Evolutionary conservation across 805 yeast genomes (phyloP).

Genomic region (Ogataea paraovalis): DNA sequence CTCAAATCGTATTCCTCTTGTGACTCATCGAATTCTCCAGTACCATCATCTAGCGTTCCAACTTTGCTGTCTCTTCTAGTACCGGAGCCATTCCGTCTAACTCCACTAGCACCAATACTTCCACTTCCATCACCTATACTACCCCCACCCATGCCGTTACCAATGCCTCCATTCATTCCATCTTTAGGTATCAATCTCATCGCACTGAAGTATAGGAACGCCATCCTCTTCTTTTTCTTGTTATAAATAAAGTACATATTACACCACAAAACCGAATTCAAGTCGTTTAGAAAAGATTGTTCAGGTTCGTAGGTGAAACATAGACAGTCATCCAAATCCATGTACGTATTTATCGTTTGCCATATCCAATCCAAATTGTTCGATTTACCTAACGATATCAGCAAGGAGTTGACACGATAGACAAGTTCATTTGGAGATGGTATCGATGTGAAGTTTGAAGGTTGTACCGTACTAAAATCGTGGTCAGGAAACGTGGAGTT

Average conservation of each 20-base stretch:
- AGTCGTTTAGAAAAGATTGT: constrained; percentile 63
- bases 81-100: not conserved
- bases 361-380: constrained; percentile 66
- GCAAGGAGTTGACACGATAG: constrained; percentile 69
- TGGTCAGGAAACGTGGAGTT: constrained; percentile 95
- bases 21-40: constrained; percentile 26
- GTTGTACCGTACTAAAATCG: constrained; percentile 84
- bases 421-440: constrained; percentile 46
- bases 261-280: constrained; percentile 62
- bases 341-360: constrained; percentile 82
- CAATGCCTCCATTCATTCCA: constrained; percentile 11
- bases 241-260: constrained; percentile 89
- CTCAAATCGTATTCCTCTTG: constrained; percentile 36
- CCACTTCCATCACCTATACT: not conserved
- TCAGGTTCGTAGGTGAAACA: constrained; percentile 62
- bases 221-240: constrained; percentile 87
- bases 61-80: constrained; percentile 31
- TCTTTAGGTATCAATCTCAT: constrained; percentile 30
- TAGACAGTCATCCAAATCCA: constrained; percentile 64
- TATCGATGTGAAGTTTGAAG: constrained; percentile 64
- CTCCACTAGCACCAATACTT: constrained; percentile 24
- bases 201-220: constrained; percentile 72
- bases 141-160: not conserved
- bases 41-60: constrained; percentile 30
- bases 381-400: constrained; percentile 60